Percentiles rank a stretch among this genome's conserved stretches.
phyloP scores from a whole-genome alignment of 176 grass and related monocot genomes.

The Calamus simplicifolius region DNA sequence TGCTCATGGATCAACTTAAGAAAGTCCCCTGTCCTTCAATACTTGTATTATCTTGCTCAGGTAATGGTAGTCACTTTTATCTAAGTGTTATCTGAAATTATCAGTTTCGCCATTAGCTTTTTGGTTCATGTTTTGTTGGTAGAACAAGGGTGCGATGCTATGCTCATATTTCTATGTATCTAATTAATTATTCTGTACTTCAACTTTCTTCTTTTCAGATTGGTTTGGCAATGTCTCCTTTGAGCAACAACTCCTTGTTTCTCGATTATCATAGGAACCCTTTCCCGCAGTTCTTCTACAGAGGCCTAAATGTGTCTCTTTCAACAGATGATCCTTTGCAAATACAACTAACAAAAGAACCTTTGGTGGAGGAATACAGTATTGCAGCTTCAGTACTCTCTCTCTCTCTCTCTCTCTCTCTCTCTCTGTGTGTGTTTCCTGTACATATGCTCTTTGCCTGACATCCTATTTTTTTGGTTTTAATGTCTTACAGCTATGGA shows the following conservation, averaged over 20 bases:
- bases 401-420: not conserved
- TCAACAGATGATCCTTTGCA: conserved; percentile 90
- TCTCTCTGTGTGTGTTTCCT: too few species aligned
- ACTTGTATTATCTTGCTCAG: conserved; percentile 93
- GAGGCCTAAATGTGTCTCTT: conserved; percentile 90
- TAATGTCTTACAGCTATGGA: conserved; percentile 58
- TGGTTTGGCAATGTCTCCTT: conserved; percentile 95
- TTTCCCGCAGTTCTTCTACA: conserved; percentile 69
- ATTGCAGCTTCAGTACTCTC: conserved; percentile 71
- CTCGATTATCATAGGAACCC: conserved; percentile 94
- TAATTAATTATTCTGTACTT: too few species aligned
- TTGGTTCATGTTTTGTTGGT: too few species aligned
- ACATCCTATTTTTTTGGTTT: not conserved
- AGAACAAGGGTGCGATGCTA: too few species aligned
- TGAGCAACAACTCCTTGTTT: conserved; percentile 93
- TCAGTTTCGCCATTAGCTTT: too few species aligned
- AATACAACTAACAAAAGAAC: conserved; percentile 96
- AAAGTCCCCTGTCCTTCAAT: conserved; percentile 92
- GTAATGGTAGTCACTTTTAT: conserved; percentile 32
- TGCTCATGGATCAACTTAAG: conserved; percentile 80
- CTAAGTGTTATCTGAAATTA: too few species aligned
- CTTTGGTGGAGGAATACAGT: conserved; percentile 96
- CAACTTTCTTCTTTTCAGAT: conserved; percentile 39
- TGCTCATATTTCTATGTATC: too few species aligned
- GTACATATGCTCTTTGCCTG: too few species aligned